Base-by-base conservation (phyloP, 345 rosid species). In the Gossypium thurberi region DNA sequence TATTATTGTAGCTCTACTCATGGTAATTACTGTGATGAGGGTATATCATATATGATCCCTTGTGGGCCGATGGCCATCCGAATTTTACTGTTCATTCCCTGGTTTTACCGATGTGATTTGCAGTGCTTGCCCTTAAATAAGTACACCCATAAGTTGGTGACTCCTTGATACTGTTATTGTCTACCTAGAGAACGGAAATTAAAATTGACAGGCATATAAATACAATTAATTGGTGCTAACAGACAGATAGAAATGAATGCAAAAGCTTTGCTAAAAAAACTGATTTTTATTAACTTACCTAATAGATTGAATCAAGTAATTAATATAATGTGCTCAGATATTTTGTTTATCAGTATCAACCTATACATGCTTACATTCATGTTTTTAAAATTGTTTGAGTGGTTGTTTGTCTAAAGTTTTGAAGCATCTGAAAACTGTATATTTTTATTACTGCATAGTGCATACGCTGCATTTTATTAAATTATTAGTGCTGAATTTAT, bases 181-280 rank as follows among this genome's bases (percentile, higher is more conserved):
- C 74, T 58, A 48, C 75, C 48, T 17, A 65, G 43, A 55, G 53
- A 74, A 80, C 13, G 80, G 82, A 75, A 79, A 71, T 15, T 2
- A 50, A 53, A 79, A 65, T 59, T 7, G 73, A 71, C 50, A 14
- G 20, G 61, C 13, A 48, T 17, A 33, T 4, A 4, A 5, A 33
- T 17, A 23, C 1, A 28, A 21, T 0, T 4, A 69, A 23, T 2
- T 18, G 23, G 17, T 33, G 57, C 60, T 28, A 69, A 33, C 10
- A 52, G 20, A 28, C 50, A 61, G 18, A 18, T 37, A 0, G 11
- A 15, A 71, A 46, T 62, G 75, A 48, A 59, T 23, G 44, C 26
- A 43, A 42, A 26, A 53, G 40, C 20, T 44, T 21, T 52, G 3
- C 11, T n/a, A 1, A 2, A 12, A 33, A n/a, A 40, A 37, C 3